Conservation (phyloP, 768 basidiomycete species). For the Leucogyrophana mollusca region DNA sequence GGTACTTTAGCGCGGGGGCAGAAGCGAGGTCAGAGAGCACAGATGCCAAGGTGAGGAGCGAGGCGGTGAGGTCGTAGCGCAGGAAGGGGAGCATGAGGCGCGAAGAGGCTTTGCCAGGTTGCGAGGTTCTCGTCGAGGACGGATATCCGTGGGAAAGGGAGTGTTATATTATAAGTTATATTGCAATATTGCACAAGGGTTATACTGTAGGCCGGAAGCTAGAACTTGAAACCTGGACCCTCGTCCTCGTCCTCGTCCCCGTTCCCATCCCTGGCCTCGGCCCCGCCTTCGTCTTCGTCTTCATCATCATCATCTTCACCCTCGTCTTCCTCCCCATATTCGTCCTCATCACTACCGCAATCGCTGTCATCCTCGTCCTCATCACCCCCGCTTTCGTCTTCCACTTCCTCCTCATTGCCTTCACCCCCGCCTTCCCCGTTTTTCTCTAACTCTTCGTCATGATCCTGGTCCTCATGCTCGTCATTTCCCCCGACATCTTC, state of each 20-base stretch:
- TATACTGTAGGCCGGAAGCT: too few relatives aligned
- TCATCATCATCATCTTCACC: neutral
- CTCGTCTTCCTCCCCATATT: neutral
- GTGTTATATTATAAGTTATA: too few relatives aligned
- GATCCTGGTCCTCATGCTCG: neutral
- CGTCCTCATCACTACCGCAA: neutral
- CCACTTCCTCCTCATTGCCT: neutral
- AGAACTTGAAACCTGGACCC: neutral
- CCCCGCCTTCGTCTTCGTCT: slow-evolving; percentile 1
- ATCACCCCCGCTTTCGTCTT: neutral
- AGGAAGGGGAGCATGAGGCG: too few relatives aligned
- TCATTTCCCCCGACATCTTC: neutral
- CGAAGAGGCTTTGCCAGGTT: too few relatives aligned
- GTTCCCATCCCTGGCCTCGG: too few relatives aligned
- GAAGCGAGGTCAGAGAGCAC: too few relatives aligned
- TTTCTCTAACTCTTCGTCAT: neutral
- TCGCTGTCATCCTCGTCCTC: neutral
- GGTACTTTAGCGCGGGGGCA: too few relatives aligned
- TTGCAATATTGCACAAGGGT: too few relatives aligned
- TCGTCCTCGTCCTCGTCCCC: neutral
- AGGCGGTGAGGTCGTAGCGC: too few relatives aligned
- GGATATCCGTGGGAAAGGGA: too few relatives aligned
- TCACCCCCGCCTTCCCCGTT: neutral
- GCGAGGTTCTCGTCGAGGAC: too few relatives aligned
- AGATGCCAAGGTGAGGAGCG: too few relatives aligned